Base-by-base conservation (phyloP, 2,329 filamentous ascomycete genomes). In the Pseudogymnoascus pannorum region DNA sequence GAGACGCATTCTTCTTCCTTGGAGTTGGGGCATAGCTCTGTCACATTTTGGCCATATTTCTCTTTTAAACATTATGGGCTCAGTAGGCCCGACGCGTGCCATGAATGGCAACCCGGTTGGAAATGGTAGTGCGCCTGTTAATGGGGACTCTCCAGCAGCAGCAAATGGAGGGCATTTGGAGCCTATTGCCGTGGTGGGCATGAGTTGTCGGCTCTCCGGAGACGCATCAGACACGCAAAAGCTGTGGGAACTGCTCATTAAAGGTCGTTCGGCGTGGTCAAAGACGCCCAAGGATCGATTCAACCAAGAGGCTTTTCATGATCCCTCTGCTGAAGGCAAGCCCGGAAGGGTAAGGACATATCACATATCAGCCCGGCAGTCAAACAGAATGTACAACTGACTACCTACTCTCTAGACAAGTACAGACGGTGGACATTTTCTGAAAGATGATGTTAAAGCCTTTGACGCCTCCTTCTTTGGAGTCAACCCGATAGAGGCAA, bases 121-220 rank as follows among this genome's bases (percentile, higher is more conserved):
- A 44, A 44, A 44, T 11, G 38, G 38, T 7, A 44, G 38, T 22
- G 38, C 38, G 26, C 26, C 26, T 29, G 26, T 29, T 29, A 29
- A 29, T 29, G 26, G 26, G 26, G 8, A 29, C 26, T 29, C 26
- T 29, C 8, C 26, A 29, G 26, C 26, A 29, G 26, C 26, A 29
- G 26, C 26, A 29, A 29, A 29, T 29, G 26, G 26, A 29, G 26
- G 8, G 26, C 26, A 29, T 29, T 29, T 29, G 26, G 26, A 29
- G 26, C 72, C 72, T 22, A 72, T 75, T 59, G 73, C 72, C 14
- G 69, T 74, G 12, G 61, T 67, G 11, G 73, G 73, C 59, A 73
- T 70, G 68, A 69, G 69, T 7, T 72, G 71, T n/a, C 67, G 72
- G 36, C 66, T 74, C 1, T 70, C 72, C 7, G 71, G 71, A n/a